Evolutionary conservation across 2,329 filamentous ascomycete genomes (phyloP).

Genomic region (Fusarium neocosmosporiellum): DNA sequence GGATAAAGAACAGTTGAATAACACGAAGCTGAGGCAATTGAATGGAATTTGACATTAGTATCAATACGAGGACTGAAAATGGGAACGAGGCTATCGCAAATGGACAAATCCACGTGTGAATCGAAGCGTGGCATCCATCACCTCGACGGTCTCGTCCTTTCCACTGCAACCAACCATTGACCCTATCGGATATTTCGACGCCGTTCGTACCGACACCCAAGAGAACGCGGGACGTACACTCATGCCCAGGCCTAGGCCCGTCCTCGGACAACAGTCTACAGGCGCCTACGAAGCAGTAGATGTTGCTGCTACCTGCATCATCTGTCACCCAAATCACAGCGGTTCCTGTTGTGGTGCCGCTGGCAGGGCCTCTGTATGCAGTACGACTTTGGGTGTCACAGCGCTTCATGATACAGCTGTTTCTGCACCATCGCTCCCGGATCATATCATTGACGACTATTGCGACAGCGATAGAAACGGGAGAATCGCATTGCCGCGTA

Average conservation of each 20-base stretch:
- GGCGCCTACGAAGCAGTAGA: background rate
- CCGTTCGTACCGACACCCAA: background rate
- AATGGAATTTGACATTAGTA: background rate
- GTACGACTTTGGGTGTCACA: slow-evolving; percentile 8
- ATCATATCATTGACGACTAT: background rate
- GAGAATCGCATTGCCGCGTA: slow-evolving; percentile 19
- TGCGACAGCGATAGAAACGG: background rate
- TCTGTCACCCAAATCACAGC: slow-evolving; percentile 21
- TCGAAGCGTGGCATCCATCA: background rate
- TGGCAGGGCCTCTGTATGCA: slow-evolving; percentile 4
- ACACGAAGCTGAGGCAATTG: background rate
- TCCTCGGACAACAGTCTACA: background rate
- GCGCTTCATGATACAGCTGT: slow-evolving; percentile 1
- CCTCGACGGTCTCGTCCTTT: background rate
- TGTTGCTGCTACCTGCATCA: slow-evolving; percentile 20
- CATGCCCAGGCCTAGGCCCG: background rate
- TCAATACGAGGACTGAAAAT: background rate
- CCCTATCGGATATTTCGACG: slow-evolving; percentile 19
- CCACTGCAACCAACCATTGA: background rate
- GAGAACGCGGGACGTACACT: background rate
- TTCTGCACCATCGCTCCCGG: background rate
- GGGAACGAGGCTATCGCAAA: background rate
- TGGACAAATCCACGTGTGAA: background rate
- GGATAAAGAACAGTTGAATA: background rate
- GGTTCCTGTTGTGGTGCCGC: slow-evolving; percentile 11